Percentiles rank a stretch among this genome's conserved stretches.
Evolutionary conservation across 1,139 yeast species (phyloP).

Genomic region (Debaryomyces subglobosus): DNA sequence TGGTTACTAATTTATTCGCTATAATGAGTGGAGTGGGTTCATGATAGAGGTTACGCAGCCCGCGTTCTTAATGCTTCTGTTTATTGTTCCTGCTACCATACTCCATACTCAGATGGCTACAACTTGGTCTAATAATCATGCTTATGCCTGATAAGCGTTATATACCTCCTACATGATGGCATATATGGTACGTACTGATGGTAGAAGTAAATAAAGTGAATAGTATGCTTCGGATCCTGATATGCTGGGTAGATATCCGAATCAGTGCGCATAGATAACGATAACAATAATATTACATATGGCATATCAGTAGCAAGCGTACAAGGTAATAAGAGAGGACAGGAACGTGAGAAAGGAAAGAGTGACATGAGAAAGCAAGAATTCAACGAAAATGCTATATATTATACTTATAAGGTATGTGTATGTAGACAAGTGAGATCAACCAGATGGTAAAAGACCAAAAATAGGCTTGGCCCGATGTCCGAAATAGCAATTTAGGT

Average conservation of each 20-base stretch:
- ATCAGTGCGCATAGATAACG: slow-evolving; percentile 7
- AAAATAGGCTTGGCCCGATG: background rate
- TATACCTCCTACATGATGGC: background rate
- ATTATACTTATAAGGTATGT: background rate
- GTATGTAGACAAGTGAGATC: too few species aligned
- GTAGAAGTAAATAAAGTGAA: background rate
- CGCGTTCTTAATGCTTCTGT: background rate
- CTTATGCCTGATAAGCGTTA: background rate
- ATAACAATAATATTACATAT: background rate
- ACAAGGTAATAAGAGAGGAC: background rate
- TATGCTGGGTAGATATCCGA: slow-evolving; percentile 3
- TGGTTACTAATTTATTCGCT: slow-evolving; percentile 7
- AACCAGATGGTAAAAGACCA: background rate
- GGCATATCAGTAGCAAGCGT: background rate
- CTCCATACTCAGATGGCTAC: background rate
- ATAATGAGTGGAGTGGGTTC: slow-evolving; percentile 8
- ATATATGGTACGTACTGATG: background rate
- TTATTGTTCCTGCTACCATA: background rate
- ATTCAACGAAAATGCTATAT: background rate
- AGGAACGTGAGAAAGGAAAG: background rate
- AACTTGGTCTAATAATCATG: background rate
- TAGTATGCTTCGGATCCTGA: background rate
- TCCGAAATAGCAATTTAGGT: slow-evolving; percentile 3
- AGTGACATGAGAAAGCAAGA: background rate
- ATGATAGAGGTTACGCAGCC: slow-evolving; percentile 6